These are phyloP conservation scores for Rhodotorula sp. DNA, from an alignment of 1,284 basidiomycete species.

Conservation along the genomic window DNA sequence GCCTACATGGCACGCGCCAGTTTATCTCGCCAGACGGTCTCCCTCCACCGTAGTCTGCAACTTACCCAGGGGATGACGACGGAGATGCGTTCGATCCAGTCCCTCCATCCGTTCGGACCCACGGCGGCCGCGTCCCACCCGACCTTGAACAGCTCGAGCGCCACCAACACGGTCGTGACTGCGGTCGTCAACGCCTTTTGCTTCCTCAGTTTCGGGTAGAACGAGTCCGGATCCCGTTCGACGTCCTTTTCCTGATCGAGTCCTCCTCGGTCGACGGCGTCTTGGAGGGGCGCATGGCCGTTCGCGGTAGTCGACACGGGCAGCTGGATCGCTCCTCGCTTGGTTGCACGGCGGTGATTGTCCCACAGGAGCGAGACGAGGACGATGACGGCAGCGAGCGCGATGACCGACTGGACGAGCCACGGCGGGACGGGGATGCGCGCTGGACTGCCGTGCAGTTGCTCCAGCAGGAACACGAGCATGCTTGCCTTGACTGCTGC, in stretches of 20 bases:
- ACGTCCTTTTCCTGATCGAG: slow-evolving; percentile 5
- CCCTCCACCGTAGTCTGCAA: not conserved
- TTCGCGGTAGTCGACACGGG: not conserved
- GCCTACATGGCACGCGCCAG: not conserved
- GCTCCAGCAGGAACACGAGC: slow-evolving; percentile 28
- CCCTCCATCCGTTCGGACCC: not conserved
- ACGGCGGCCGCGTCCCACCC: slow-evolving; percentile 10
- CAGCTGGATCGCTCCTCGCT: slow-evolving; percentile 1
- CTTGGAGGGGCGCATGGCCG: not conserved
- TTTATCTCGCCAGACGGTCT: not conserved
- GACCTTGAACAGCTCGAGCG: slow-evolving; percentile 54
- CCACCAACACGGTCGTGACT: slow-evolving; percentile 55
- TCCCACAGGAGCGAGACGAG: slow-evolving; percentile 1
- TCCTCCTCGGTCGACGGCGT: not conserved
- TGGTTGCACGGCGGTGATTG: not conserved
- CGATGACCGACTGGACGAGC: not conserved
- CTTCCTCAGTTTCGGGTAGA: slow-evolving; percentile 46
- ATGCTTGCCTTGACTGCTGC: not conserved
- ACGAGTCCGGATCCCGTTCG: slow-evolving; percentile 4
- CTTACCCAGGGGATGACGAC: slow-evolving; percentile 8
- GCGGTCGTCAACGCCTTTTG: slow-evolving; percentile 58
- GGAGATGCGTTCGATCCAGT: slow-evolving; percentile 7
- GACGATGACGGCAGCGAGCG: slow-evolving; percentile 5
- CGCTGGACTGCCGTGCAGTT: not conserved
- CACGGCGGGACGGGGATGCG: not conserved